Base-by-base conservation (phyloP, 1,139 yeast species). In the Debaryomyces psychrophilus region DNA sequence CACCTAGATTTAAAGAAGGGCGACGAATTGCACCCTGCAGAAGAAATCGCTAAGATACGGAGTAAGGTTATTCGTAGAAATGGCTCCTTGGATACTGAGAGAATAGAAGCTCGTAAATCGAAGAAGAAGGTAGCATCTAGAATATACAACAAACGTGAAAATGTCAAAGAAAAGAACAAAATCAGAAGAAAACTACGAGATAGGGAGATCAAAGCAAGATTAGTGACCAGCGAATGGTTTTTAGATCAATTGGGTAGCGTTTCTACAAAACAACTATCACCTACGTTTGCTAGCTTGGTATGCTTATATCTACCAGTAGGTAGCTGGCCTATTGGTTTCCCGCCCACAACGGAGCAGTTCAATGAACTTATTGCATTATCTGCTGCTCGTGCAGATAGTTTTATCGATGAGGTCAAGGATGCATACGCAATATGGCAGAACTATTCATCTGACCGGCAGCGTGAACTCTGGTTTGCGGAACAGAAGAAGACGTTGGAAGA, bases 1-100 rank as follows among this genome's bases (percentile, higher is more conserved):
- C 64, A 60, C 49, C 47, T 60, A 28, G 61, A 59, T 41, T 36
- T 49, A 11, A 57, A 55, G 40, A 58, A 56, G 37, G 64, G 64
- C 4, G 63, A 60, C 44, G 34, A 44, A 2, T 26, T 52, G 18
- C 64, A 60, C 41, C 64, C 64, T 1, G 11, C 31, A 5, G 53
- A 54, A 4, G 56, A 54, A 31, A 50, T 58, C 18, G 52, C 52
- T 25, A 39, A 42, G 11, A 31, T 58, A 11, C 29, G 60, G 29
- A 44, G 46, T 17, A 43, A 50, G 4, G 50, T 46, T 2, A 42
- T 42, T 17, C 41, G 62, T 39, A 48, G 57, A 34, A 46, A 48
- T 15, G 50, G 48, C 26, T 54, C 46, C 14, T 38, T 45, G 22
- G 36, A 37, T 7, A 35, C 20, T n/a, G 34, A 41, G 6, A 35